Evolutionary conservation across 495 filamentous ascomycete genomes (phyloP), one percentile per base, ranked within the genome.

Genomic region (Lasiosphaeria hispida): DNA sequence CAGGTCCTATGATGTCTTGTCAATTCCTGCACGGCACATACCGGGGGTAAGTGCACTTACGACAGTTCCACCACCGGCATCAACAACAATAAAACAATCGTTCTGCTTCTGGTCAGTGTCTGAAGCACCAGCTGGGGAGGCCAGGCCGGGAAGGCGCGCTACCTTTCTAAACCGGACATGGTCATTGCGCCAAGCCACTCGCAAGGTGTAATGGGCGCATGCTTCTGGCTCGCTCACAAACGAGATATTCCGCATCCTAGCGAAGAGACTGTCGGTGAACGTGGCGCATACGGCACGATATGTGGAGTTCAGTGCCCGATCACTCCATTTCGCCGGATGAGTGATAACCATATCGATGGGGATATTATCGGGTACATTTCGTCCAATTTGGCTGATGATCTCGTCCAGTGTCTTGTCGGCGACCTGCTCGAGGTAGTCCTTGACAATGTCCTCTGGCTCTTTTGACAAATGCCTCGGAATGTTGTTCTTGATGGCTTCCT

Each of bases 1-100:
- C 42, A 71, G 23, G 23, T 74, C 71, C 57, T 65, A 33, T 14
- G 18, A 1, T 30, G 11, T 36, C 17, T 18, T 3, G 36, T 8
- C 10, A 30, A 10, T 6, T 10, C 10, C 33, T 23, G 15, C 11
- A 17, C 10, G 48, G 23, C 23, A 30, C 23, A 30, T 30, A 17
- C 44, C 40, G 15, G n/a, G 14, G 54, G 14, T 40, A 18, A 7
- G 57, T n/a, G 8, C 35, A 82, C 61, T 53, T 83, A 82, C 4
- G 15, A 85, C 82, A 0, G 82, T 85, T 2, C 80, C 83, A 3
- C 82, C 83, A 14, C 81, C 80, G 0, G 80, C 82, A 65, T 85
- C 82, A 48, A 79, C 78, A 0, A 85, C 59, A 34, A 85, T 70
- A 51, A 86, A 80, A 18, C 73, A 81, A 48, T 85, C 79, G 0